Conservation (phyloP, 805 yeast species). For the Kodamaea sagamina region DNA sequence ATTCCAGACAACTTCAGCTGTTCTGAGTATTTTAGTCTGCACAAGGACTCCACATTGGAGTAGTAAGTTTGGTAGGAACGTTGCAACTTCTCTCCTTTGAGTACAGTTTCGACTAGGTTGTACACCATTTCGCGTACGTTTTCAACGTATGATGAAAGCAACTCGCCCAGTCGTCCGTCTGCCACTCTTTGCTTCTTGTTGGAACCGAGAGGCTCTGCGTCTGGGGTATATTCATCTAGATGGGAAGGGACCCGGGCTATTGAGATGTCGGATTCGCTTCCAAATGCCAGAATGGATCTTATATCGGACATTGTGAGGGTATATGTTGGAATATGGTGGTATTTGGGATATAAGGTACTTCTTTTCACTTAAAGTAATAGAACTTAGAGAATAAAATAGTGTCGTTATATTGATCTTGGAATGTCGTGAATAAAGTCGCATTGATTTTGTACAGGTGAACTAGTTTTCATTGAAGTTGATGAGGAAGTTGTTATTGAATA, state of each 20-base stretch:
- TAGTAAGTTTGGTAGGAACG: slow-evolving; percentile 29
- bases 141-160: slow-evolving; percentile 11
- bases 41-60: slow-evolving; percentile 32
- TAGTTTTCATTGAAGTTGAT: too few relatives aligned
- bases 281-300: slow-evolving; percentile 6
- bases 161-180: slow-evolving; percentile 9
- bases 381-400: too few relatives aligned
- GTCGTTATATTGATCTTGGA: too few relatives aligned
- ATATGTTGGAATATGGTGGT: neutral
- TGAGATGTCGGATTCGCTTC: slow-evolving; percentile 5
- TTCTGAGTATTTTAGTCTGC: slow-evolving; percentile 34
- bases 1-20: slow-evolving; percentile 30
- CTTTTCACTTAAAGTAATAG: too few relatives aligned
- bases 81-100: slow-evolving; percentile 18
- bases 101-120: slow-evolving; percentile 22
- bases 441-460: too few relatives aligned
- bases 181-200: slow-evolving; percentile 7
- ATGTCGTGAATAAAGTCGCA: too few relatives aligned
- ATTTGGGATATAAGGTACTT: too few relatives aligned
- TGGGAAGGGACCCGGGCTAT: slow-evolving; percentile 5
- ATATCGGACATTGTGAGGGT: slow-evolving; percentile 6
- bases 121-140: slow-evolving; percentile 9
- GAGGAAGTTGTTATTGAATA: too few relatives aligned
- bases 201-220: slow-evolving; percentile 4
- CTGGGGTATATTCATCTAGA: slow-evolving; percentile 10